These are phyloP conservation scores for Clavispora asparagi DNA, from an alignment of 805 yeast genomes.

Conservation along the genomic window DNA sequence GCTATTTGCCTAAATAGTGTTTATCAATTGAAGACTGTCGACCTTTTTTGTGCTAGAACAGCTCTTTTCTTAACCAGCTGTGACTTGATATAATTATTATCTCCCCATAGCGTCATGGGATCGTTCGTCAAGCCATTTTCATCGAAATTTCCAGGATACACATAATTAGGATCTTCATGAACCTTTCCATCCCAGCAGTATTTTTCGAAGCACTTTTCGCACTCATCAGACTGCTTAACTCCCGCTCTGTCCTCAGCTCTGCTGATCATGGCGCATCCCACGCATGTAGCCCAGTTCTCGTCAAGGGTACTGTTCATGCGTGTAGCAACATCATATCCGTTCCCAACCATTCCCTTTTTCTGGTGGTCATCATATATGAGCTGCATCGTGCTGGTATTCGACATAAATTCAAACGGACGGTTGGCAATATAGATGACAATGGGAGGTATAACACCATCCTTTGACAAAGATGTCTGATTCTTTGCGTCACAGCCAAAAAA, in stretches of 20 bases:
- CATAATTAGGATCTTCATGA: constrained; percentile 12
- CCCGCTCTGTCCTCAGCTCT: constrained; percentile 21
- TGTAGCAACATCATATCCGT: constrained; percentile 70
- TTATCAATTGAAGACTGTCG: neutral
- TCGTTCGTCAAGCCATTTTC: constrained; percentile 25
- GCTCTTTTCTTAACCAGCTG: neutral
- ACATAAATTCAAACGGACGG: constrained; percentile 54
- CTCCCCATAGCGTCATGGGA: constrained; percentile 9
- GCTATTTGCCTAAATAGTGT: neutral
- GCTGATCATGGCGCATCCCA: constrained; percentile 26
- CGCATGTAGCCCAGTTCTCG: constrained; percentile 21
- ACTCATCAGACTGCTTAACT: constrained; percentile 19
- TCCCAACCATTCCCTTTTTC: constrained; percentile 54
- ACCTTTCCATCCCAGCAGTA: constrained; percentile 25
- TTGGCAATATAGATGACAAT: constrained; percentile 76
- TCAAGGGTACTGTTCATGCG: constrained; percentile 28
- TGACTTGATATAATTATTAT: constrained; percentile 8
- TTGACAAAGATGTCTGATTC: constrained; percentile 51
- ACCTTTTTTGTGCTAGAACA: neutral
- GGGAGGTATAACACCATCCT: constrained; percentile 52
- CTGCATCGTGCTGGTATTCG: constrained; percentile 72
- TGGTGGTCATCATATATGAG: constrained; percentile 57
- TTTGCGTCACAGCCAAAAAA: constrained; percentile 79
- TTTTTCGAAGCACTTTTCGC: constrained; percentile 18
- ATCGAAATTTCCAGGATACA: constrained; percentile 25